Evolutionary conservation across 2,329 filamentous ascomycete species (phyloP).

Genomic region (Pestalotiopsis sp.): DNA sequence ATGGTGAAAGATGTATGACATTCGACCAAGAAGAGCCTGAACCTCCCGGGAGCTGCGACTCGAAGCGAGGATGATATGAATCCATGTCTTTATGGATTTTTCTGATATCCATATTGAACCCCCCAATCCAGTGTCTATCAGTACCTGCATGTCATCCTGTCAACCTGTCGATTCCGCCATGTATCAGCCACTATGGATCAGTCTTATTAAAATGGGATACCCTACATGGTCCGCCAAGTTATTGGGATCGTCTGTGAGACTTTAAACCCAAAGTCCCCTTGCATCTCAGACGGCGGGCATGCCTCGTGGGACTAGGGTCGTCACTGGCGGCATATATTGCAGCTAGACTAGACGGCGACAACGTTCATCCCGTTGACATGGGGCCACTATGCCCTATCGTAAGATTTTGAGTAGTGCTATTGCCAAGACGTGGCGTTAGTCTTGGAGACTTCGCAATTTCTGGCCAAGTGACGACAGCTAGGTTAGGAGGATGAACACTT

Average conservation of each 20-base stretch:
- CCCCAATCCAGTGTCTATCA: neutral
- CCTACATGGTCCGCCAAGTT: neutral
- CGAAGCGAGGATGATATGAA: neutral
- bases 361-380: neutral
- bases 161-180: neutral
- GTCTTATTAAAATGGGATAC: neutral
- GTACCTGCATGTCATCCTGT: neutral
- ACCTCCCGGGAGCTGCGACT: neutral
- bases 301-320: neutral
- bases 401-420: neutral
- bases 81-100: neutral
- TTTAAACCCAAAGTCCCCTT: neutral
- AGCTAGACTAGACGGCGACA: neutral
- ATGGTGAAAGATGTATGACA: neutral
- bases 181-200: neutral
- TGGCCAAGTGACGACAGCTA: neutral
- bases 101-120: neutral
- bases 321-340: neutral
- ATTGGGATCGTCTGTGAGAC: neutral
- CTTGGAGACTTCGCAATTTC: neutral
- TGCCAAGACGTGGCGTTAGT: neutral
- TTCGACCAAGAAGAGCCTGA: neutral
- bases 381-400: neutral
- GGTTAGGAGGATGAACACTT: neutral
- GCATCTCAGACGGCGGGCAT: neutral